Evolutionary conservation across 2,329 filamentous ascomycete genomes (phyloP).

Genomic region (Aureobasidium pullulans): DNA sequence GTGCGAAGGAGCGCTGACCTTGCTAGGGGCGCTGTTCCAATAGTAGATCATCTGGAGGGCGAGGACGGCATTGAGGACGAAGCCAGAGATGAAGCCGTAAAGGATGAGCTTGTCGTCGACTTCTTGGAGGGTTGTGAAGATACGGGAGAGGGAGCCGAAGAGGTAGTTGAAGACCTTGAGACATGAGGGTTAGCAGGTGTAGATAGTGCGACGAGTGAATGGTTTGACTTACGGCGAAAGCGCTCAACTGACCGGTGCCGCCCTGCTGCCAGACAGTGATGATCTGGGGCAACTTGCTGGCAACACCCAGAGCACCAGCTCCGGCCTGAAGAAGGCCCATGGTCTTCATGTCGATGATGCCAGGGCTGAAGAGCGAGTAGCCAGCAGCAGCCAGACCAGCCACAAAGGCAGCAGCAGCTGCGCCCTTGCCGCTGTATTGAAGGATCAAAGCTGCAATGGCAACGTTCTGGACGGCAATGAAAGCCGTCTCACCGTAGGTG

Average conservation of each 20-base stretch:
- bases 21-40: slow-evolving; percentile 62
- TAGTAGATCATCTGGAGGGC: slow-evolving; percentile 91
- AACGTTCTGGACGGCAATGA: slow-evolving; percentile 89
- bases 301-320: slow-evolving; percentile 73
- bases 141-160: slow-evolving; percentile 80
- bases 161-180: slow-evolving; percentile 97
- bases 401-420: slow-evolving; percentile 68
- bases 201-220: neutral
- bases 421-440: slow-evolving; percentile 64
- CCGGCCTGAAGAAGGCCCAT: slow-evolving; percentile 74
- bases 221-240: slow-evolving; percentile 74
- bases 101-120: slow-evolving; percentile 95
- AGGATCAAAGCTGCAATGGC: slow-evolving; percentile 81
- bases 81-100: slow-evolving; percentile 88
- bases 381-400: slow-evolving; percentile 64
- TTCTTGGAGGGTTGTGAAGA: slow-evolving; percentile 96
- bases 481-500: slow-evolving; percentile 89
- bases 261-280: slow-evolving; percentile 75
- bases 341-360: slow-evolving; percentile 56
- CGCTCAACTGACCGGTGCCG: slow-evolving; percentile 89
- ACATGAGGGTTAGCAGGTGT: neutral
- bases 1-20: slow-evolving; percentile 27
- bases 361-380: slow-evolving; percentile 62
- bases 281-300: slow-evolving; percentile 93
- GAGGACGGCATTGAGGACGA: slow-evolving; percentile 79